Conservation (phyloP, 805 yeast species). For the Starmera caribaea region DNA sequence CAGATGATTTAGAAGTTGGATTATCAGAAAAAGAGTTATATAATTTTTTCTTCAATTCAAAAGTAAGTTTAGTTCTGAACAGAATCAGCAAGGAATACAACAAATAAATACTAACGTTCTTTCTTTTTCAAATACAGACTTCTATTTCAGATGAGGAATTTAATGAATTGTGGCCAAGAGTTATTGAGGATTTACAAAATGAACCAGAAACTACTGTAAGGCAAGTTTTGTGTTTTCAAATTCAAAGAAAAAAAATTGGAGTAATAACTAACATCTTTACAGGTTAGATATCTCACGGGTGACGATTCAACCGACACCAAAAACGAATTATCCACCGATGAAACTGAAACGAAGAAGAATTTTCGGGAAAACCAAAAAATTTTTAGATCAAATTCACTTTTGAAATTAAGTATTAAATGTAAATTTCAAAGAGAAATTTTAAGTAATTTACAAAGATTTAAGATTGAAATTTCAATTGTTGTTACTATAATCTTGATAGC, state of each 20-base stretch:
- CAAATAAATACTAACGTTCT: not conserved
- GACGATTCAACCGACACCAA: conserved; percentile 32
- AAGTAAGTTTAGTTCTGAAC: conserved; percentile 13
- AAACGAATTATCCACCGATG: conserved; percentile 28
- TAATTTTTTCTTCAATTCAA: conserved; percentile 34
- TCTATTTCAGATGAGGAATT: conserved; percentile 45
- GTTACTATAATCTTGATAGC: conserved; percentile 6
- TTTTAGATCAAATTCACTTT: conserved; percentile 68
- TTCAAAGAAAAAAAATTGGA: conserved; percentile 2
- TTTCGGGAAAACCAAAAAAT: conserved; percentile 25
- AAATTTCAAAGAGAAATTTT: conserved; percentile 43
- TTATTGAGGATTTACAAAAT: conserved; percentile 47
- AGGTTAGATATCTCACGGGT: conserved; percentile 21
- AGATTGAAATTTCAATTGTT: conserved; percentile 7
- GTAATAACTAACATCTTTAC: conserved; percentile 14
- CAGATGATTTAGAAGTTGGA: conserved; percentile 40
- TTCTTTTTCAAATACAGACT: conserved; percentile 1
- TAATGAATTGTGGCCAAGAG: conserved; percentile 64
- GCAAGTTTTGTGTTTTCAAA: conserved; percentile 40
- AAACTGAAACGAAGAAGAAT: conserved; percentile 27
- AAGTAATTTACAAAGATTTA: conserved; percentile 23
- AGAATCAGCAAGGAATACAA: not conserved
- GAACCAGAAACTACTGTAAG: conserved; percentile 72
- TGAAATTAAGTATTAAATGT: conserved; percentile 49
- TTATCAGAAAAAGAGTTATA: conserved; percentile 40